Percentiles rank a stretch among this genome's conserved stretches.
These are phyloP conservation scores for Mycena kentingensis DNA, from an alignment of 768 basidiomycete species.

Conservation along the genomic window DNA sequence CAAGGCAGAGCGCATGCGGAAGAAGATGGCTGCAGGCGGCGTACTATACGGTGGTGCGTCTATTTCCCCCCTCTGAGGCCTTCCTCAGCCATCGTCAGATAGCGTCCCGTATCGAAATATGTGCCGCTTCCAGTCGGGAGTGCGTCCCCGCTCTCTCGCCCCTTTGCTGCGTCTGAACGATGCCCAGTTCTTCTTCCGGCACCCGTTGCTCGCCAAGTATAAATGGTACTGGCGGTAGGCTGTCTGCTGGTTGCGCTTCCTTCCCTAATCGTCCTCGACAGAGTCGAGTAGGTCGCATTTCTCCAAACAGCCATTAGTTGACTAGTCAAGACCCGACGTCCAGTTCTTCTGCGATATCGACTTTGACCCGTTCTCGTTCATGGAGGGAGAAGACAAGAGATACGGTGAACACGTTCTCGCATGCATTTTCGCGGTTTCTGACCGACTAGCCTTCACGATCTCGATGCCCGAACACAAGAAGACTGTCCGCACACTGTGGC, in stretches of 20 bases:
- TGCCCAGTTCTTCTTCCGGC: conserved; percentile 56
- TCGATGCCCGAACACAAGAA: neutral
- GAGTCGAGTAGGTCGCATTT: conserved; percentile 8
- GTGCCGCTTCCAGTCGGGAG: conserved; percentile 79
- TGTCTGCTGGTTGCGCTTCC: neutral
- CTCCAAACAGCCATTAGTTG: conserved; percentile 34
- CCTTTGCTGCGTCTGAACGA: too few relatives aligned
- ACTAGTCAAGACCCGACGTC: conserved; percentile 34
- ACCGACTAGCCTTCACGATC: conserved; percentile 3
- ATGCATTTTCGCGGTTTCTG: neutral
- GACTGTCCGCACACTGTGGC: conserved; percentile 1
- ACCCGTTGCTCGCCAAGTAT: conserved; percentile 52
- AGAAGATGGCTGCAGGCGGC: conserved; percentile 47
- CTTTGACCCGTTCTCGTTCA: conserved; percentile 61
- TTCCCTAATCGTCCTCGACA: neutral
- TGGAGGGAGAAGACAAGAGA: conserved; percentile 60
- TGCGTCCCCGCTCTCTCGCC: conserved; percentile 31
- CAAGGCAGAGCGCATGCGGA: conserved; percentile 51
- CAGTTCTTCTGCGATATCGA: conserved; percentile 63
- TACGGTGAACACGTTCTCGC: conserved; percentile 45
- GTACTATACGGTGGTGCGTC: conserved; percentile 44
- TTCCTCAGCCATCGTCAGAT: neutral
- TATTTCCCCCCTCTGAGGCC: neutral
- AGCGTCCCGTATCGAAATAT: conserved; percentile 60
- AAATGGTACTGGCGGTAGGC: conserved; percentile 61